Base-by-base conservation (phyloP, 148 eudicot species). In the Cornus kousa region DNA sequence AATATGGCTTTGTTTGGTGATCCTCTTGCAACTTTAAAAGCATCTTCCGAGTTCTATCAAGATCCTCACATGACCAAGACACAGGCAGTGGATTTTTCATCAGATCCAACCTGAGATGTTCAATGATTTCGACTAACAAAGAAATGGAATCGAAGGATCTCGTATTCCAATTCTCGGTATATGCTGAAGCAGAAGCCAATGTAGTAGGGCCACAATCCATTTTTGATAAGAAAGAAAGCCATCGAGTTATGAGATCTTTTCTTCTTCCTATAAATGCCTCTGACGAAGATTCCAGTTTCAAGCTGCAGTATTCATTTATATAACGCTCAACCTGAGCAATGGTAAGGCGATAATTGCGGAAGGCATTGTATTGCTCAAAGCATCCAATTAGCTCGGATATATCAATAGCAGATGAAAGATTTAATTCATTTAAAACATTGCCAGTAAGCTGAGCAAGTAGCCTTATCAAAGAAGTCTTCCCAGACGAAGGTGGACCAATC, bases 361-460 rank as follows among this genome's bases (percentile, higher is more conserved):
- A 87, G 76, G 90, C 94, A 88, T 93, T 91, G 80, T 92, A 90
- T 83, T 96, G 99, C 91, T 96, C 99, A 86, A 96, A 96, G 82
- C 89, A 91, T 84, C 99, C 99, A 82, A 96, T 92, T 74, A 96
- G 82, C 66, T 96, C 99, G 22, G 98, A 89, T 81, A 89, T 96
- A 82, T 96, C 99, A 82, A 97, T 89, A 31, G 97, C 88, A 65
- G 99, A 92, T n/a, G 99, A 96, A 79, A 96, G 91, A 89, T 87
- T 93, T 73, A 96, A 84, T 81, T 96, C 99, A 82, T 90, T 88
- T 73, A 94, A 88, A 53, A 92, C 88, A 76, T 92, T 92, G 43
- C 99, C 98, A 71, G 95, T 92, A 31, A 96, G 89, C 70, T 91
- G 90, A 2, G 99, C 91, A 67, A 94, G 91, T 78, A 94, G 75